Percentiles rank a stretch among this genome's conserved stretches.
Conservation (phyloP, 805 yeast species). For the Pichia nanzhaoensis region DNA sequence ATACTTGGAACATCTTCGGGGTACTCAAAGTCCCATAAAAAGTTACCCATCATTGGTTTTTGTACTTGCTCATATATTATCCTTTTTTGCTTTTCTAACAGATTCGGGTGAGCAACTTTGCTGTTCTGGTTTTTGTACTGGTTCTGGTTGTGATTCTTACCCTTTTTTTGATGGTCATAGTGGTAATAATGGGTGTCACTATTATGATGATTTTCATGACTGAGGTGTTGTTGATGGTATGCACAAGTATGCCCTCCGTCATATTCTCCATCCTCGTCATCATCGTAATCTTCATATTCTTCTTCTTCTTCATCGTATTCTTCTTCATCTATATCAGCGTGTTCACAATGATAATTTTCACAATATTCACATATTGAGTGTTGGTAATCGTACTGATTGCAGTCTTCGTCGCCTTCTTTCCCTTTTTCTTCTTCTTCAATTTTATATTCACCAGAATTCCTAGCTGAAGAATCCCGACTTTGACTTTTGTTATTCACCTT, state of each 20-base stretch:
- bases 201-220: not conserved
- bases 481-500: not conserved
- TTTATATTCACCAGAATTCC: slow-evolving; percentile 9
- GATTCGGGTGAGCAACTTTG: slow-evolving; percentile 2
- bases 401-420: not conserved
- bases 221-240: slow-evolving; percentile 14
- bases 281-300: slow-evolving; percentile 9
- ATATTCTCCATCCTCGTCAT: slow-evolving; percentile 12
- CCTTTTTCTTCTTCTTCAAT: slow-evolving; percentile 13
- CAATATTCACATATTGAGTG: slow-evolving; percentile 16
- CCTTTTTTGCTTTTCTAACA: slow-evolving; percentile 18
- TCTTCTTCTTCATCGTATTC: slow-evolving; percentile 10
- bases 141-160: not conserved
- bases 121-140: not conserved
- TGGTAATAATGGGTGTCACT: not conserved
- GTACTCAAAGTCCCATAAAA: slow-evolving; percentile 31
- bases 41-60: slow-evolving; percentile 20
- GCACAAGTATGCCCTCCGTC: slow-evolving; percentile 5
- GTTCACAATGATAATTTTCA: slow-evolving; percentile 7
- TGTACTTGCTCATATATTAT: slow-evolving; percentile 17
- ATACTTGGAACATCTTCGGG: slow-evolving; percentile 47
- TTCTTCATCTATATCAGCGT: slow-evolving; percentile 10
- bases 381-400: slow-evolving; percentile 8
- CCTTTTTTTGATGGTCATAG: not conserved
- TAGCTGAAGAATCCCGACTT: not conserved